Evolutionary conservation across 2,329 filamentous ascomycete species (phyloP).

Genomic region (Akanthomyces lecanii): DNA sequence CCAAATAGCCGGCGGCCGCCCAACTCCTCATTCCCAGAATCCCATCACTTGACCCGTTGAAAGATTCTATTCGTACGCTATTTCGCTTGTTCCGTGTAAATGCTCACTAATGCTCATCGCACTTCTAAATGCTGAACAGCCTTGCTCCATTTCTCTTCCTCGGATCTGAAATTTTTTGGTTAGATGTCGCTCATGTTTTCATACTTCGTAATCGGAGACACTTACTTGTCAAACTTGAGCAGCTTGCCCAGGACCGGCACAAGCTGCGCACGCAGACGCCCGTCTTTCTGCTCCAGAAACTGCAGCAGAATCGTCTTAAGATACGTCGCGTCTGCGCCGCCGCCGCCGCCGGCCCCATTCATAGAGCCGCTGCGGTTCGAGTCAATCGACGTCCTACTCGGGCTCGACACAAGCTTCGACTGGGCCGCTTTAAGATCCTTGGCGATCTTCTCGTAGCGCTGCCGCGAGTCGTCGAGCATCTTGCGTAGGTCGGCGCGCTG

Average conservation of each 20-base stretch:
- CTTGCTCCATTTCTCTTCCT: slow-evolving; percentile 26
- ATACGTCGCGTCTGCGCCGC: slow-evolving; percentile 54
- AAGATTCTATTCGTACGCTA: background rate
- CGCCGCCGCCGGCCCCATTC: slow-evolving; percentile 27
- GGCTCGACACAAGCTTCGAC: slow-evolving; percentile 39
- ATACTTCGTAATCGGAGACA: background rate
- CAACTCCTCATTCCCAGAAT: background rate
- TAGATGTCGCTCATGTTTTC: background rate
- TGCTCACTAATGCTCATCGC: background rate
- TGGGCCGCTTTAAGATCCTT: slow-evolving; percentile 58
- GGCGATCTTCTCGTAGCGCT: slow-evolving; percentile 73
- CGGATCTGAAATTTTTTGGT: slow-evolving; percentile 21
- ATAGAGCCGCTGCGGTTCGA: slow-evolving; percentile 42
- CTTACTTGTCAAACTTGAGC: slow-evolving; percentile 71
- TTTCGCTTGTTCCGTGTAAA: too few relatives aligned
- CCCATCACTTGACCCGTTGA: background rate
- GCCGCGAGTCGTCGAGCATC: slow-evolving; percentile 72
- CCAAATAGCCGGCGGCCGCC: background rate
- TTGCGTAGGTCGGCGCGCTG: slow-evolving; percentile 72
- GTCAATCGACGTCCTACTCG: slow-evolving; percentile 41
- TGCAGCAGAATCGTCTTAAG: slow-evolving; percentile 78
- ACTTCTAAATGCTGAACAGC: slow-evolving; percentile 25
- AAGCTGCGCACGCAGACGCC: slow-evolving; percentile 68
- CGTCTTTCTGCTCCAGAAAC: slow-evolving; percentile 77
- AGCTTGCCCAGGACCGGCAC: slow-evolving; percentile 74